These are phyloP conservation scores for Taiozyma onychis DNA, from an alignment of 1,139 yeast genomes.

Conservation along the genomic window DNA sequence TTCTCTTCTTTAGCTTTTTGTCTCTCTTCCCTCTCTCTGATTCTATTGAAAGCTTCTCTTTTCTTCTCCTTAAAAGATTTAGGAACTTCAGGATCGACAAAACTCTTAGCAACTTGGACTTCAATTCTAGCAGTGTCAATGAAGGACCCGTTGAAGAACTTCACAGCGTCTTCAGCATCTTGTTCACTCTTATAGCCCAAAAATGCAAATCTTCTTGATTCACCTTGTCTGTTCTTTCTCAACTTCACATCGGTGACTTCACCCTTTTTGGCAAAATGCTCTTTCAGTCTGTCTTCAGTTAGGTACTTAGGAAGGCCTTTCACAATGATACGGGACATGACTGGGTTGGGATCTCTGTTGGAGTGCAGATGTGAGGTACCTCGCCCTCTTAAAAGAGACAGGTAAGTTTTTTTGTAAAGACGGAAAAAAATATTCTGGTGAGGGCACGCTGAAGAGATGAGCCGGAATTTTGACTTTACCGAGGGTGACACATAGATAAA, in stretches of 20 bases:
- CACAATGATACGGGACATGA: constrained; percentile 91
- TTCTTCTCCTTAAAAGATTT: constrained; percentile 61
- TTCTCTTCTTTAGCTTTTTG: constrained; percentile 38
- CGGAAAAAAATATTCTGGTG: background rate
- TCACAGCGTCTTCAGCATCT: constrained; percentile 78
- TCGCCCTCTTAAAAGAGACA: background rate
- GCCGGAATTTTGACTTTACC: background rate
- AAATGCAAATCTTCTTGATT: constrained; percentile 89
- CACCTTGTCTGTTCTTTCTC: constrained; percentile 75
- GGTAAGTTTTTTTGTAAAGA: background rate
- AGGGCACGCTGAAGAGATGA: background rate
- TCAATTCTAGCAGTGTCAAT: constrained; percentile 77
- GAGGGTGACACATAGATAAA: background rate
- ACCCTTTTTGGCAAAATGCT: constrained; percentile 56
- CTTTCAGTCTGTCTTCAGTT: constrained; percentile 67
- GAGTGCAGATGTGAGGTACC: background rate
- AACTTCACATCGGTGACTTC: constrained; percentile 84
- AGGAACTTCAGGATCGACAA: constrained; percentile 80
- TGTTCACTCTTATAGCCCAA: constrained; percentile 69
- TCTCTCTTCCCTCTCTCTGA: constrained; percentile 51
- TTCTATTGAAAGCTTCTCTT: constrained; percentile 47
- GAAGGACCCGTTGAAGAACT: constrained; percentile 69
- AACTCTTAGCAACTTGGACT: constrained; percentile 79
- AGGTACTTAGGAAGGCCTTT: constrained; percentile 83
- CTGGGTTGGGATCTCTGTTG: background rate